Conservation (phyloP, 2,329 filamentous ascomycete species). For the Triangularia setosa region DNA sequence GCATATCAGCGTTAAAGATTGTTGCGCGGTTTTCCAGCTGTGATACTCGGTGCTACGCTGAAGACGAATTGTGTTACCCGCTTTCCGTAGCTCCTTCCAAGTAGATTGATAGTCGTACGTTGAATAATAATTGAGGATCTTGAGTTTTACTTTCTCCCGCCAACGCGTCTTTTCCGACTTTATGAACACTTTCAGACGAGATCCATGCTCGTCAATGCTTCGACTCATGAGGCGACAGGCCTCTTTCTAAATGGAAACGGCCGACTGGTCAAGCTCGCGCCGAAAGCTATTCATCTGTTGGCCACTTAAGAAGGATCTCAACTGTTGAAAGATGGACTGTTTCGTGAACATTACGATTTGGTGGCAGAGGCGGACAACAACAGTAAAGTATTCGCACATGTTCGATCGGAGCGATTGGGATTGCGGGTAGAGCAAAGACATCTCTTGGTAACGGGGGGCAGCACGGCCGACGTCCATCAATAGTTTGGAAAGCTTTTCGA, state of each 20-base stretch:
- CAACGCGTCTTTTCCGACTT: slow-evolving; percentile 12
- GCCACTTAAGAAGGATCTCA: slow-evolving; percentile 32
- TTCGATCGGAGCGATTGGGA: slow-evolving; percentile 35
- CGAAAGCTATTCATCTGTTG: slow-evolving; percentile 32
- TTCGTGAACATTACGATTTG: slow-evolving; percentile 31
- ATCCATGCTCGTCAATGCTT: slow-evolving; percentile 26
- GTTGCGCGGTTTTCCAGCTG: slow-evolving; percentile 15
- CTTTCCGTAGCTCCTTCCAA: slow-evolving; percentile 41
- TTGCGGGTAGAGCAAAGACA: slow-evolving; percentile 37
- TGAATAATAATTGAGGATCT: slow-evolving; percentile 38
- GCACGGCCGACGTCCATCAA: slow-evolving; percentile 40
- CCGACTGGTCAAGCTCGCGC: slow-evolving; percentile 33
- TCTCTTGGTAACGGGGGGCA: slow-evolving; percentile 37
- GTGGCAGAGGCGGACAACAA: slow-evolving; percentile 38
- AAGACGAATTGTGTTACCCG: slow-evolving; percentile 33
- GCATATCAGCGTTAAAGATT: slow-evolving; percentile 31
- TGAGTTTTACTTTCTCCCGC: slow-evolving; percentile 5
- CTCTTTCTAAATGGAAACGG: slow-evolving; percentile 36
- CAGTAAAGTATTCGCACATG: slow-evolving; percentile 40
- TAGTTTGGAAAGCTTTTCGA: slow-evolving; percentile 38
- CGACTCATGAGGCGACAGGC: slow-evolving; percentile 28
- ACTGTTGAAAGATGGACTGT: slow-evolving; percentile 31
- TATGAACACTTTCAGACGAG: slow-evolving; percentile 25
- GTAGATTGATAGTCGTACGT: slow-evolving; percentile 36
- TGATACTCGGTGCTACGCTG: slow-evolving; percentile 13